These are phyloP conservation scores for Chlamydomonas reinhardtii DNA, from an alignment of 163 green algal genomes.

Conservation along the genomic window DNA sequence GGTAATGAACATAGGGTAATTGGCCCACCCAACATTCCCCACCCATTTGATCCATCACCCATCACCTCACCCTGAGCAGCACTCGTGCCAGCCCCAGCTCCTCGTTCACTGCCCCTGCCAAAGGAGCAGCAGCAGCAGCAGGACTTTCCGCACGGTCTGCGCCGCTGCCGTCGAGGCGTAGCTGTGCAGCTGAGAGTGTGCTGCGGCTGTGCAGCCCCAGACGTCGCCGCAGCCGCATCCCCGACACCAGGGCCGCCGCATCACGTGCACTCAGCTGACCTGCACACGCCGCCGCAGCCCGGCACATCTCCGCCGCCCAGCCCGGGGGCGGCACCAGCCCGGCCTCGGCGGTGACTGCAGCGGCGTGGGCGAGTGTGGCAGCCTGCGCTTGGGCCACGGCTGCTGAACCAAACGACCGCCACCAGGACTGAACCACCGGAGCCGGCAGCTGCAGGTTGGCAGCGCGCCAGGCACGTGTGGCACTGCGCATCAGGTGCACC, in stretches of 20 bases:
- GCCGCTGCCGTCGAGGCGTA: neutral
- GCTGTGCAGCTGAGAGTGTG: neutral
- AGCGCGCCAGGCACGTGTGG: neutral
- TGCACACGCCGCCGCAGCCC: too few species aligned
- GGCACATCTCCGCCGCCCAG: conserved; percentile 5
- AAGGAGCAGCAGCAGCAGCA: too few species aligned
- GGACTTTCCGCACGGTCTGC: too few species aligned
- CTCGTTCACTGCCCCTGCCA: neutral
- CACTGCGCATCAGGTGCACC: conserved; percentile 25
- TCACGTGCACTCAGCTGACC: conserved; percentile 1
- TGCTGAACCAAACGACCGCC: neutral
- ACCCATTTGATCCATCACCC: too few species aligned
- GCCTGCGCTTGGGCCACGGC: neutral
- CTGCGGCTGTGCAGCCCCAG: neutral
- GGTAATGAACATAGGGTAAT: too few species aligned
- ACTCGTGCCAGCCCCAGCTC: conserved; percentile 1
- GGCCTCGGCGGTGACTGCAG: neutral
- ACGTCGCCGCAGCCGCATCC: neutral
- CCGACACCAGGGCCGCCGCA: conserved; percentile 6
- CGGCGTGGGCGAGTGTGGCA: conserved; percentile 25
- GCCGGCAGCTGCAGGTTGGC: neutral
- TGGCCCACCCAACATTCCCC: too few species aligned
- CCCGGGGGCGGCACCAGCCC: neutral
- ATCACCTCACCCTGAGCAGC: neutral
- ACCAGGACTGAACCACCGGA: conserved; percentile 2